Evolutionary conservation across 2,329 filamentous ascomycete genomes (phyloP).

Genomic region (Lachnellula willkommii): DNA sequence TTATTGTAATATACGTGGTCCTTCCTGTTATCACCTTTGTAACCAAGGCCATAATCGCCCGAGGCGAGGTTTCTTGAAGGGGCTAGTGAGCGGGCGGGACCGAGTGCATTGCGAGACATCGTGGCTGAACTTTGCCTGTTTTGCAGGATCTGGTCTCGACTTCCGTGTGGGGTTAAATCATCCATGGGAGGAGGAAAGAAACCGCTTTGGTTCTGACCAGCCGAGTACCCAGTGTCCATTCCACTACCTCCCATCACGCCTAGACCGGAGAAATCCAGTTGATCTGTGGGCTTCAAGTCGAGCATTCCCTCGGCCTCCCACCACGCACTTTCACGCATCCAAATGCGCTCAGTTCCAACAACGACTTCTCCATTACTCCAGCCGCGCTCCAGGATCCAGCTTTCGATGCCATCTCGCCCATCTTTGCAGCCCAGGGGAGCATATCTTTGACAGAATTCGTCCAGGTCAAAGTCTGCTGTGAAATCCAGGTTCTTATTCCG

Average conservation of each 20-base stretch:
- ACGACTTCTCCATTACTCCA: slow-evolving; percentile 98
- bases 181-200: slow-evolving; percentile 65
- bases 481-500: slow-evolving; percentile 89
- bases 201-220: slow-evolving; percentile 48
- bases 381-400: slow-evolving; percentile 86
- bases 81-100: slow-evolving; percentile 55
- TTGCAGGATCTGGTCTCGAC: slow-evolving; percentile 64
- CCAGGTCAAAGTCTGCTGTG: slow-evolving; percentile 90
- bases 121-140: slow-evolving; percentile 20
- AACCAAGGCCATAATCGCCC: slow-evolving; percentile 86
- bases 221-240: slow-evolving; percentile 69
- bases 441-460: slow-evolving; percentile 86
- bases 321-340: slow-evolving; percentile 92
- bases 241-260: slow-evolving; percentile 51
- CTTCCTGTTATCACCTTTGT: slow-evolving; percentile 74
- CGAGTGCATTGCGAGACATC: slow-evolving; percentile 42
- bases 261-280: slow-evolving; percentile 33
- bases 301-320: slow-evolving; percentile 98
- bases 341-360: slow-evolving; percentile 83
- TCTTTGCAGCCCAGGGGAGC: slow-evolving; percentile 78
- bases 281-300: slow-evolving; percentile 60
- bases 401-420: slow-evolving; percentile 87
- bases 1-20: slow-evolving; percentile 69
- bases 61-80: slow-evolving; percentile 51
- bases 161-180: slow-evolving; percentile 58